Conservation (phyloP, 1,284 basidiomycete species). For the Fomitopsis schrenkii region DNA sequence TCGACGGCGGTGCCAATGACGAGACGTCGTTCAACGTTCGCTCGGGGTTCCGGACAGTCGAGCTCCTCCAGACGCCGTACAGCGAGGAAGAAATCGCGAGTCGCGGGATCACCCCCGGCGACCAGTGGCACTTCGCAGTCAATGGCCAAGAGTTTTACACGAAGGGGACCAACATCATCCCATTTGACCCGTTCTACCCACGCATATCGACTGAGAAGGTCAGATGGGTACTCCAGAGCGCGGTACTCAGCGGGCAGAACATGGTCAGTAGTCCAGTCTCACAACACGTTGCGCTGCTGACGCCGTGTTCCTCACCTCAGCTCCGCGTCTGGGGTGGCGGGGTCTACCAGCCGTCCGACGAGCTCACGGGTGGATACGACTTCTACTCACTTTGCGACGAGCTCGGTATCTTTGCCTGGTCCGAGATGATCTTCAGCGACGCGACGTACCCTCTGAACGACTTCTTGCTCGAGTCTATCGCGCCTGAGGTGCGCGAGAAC, state of each 20-base stretch:
- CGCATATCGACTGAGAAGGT: constrained; percentile 47
- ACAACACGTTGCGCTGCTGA: not conserved
- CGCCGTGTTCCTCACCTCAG: constrained; percentile 23
- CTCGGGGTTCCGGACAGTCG: constrained; percentile 57
- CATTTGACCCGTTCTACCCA: constrained; percentile 57
- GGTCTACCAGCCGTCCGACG: constrained; percentile 32
- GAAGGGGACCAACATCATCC: constrained; percentile 54
- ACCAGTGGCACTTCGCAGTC: constrained; percentile 57
- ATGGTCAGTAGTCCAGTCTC: constrained; percentile 31
- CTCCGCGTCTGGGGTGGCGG: constrained; percentile 59
- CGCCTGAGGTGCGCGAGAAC: constrained; percentile 56
- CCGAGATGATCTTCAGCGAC: constrained; percentile 63
- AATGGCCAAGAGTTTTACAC: constrained; percentile 54
- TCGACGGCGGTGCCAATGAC: not conserved
- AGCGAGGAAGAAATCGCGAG: constrained; percentile 37
- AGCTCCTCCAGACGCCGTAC: constrained; percentile 47
- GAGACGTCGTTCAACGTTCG: constrained; percentile 32
- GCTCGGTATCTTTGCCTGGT: constrained; percentile 61
- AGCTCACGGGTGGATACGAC: constrained; percentile 46
- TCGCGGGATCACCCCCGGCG: constrained; percentile 52
- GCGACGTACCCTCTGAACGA: constrained; percentile 52
- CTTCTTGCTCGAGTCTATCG: constrained; percentile 48
- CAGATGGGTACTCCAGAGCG: constrained; percentile 54
- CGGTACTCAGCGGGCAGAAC: constrained; percentile 51
- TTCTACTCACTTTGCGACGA: constrained; percentile 61